Conservation (phyloP, 805 yeast genomes). For the Candida sakaeoensis region DNA sequence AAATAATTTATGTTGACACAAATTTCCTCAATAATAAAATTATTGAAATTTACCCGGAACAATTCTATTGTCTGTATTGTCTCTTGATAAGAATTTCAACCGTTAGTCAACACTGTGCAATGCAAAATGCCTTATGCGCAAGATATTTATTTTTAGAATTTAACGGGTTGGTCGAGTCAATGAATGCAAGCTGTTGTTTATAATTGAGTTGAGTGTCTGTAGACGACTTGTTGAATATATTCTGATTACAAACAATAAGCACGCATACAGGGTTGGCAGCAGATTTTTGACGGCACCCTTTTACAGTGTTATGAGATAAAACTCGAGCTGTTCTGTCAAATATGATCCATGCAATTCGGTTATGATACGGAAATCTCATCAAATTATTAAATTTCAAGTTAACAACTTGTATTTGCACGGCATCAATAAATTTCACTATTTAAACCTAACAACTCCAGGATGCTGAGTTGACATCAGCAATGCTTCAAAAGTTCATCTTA, state of each 20-base stretch:
- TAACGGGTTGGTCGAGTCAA: neutral
- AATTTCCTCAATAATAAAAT: too few relatives aligned
- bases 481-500: neutral
- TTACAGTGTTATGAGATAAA: too few relatives aligned
- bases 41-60: neutral
- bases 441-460: neutral
- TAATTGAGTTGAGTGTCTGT: too few relatives aligned
- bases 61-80: neutral
- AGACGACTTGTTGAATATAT: too few relatives aligned
- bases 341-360: neutral
- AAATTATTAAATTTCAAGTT: neutral
- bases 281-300: too few relatives aligned
- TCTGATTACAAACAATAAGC: too few relatives aligned
- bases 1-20: too few relatives aligned
- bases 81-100: neutral
- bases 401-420: neutral
- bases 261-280: too few relatives aligned
- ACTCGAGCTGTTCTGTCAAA: neutral
- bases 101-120: neutral
- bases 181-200: too few relatives aligned
- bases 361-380: neutral
- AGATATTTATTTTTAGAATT: neutral
- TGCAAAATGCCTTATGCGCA: neutral
- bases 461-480: neutral
- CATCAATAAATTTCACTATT: neutral